Conservation (phyloP, 257 asterid genomes). For the Fraxinus pennsylvanica region DNA sequence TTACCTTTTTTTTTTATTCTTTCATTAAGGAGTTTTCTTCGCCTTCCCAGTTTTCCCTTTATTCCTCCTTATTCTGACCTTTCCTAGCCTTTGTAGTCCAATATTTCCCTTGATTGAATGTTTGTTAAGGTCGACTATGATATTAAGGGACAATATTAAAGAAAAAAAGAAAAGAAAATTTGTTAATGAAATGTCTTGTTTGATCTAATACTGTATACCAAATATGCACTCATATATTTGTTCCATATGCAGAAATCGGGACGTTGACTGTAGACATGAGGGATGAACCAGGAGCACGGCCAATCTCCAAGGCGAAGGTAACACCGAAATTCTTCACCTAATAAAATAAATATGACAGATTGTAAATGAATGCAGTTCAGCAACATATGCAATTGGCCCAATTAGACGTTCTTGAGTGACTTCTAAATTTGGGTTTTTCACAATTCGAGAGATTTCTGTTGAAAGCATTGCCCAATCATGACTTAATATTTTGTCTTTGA, state of each 20-base stretch:
- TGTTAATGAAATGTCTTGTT: not conserved
- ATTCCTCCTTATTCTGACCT: not conserved
- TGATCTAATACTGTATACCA: not conserved
- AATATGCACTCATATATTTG: not conserved
- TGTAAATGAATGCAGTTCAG: not conserved
- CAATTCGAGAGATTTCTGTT: not conserved
- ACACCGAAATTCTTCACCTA: not conserved
- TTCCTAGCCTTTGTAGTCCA: not conserved
- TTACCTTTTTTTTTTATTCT: not conserved
- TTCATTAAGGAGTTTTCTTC: not conserved
- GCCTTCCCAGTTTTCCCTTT: not conserved
- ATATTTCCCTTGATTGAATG: not conserved
- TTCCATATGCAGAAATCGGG: constrained; percentile 50
- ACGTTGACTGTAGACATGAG: constrained; percentile 73
- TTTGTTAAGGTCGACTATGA: not conserved
- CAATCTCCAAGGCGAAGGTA: constrained; percentile 76
- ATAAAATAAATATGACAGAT: not conserved
- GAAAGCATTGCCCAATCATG: not conserved
- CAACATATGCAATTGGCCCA: not conserved
- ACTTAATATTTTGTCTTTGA: not conserved
- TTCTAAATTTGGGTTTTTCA: not conserved
- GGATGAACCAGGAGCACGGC: constrained; percentile 60
- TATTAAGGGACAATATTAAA: not conserved
- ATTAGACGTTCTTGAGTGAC: not conserved
- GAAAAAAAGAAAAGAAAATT: not conserved